Base-by-base conservation (phyloP, 192 early-diverging fungal genomes). In the Coemansia aciculifera region DNA sequence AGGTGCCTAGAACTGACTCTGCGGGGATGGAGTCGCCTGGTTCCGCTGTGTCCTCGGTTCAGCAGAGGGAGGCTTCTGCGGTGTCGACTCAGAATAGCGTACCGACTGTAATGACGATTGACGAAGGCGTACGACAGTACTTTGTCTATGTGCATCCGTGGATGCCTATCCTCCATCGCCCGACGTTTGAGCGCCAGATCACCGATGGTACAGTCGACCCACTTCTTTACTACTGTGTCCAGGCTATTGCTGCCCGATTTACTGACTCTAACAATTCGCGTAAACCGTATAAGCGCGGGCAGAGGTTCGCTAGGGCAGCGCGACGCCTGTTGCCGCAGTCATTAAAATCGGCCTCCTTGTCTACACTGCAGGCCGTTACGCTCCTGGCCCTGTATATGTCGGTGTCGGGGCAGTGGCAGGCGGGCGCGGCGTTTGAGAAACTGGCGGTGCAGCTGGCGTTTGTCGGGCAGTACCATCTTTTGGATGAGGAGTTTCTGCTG, bases 121-220 rank as follows among this genome's bases (percentile, higher is more conserved):
- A 83, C 39, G 79, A 67, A 7, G 71, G 71, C 1, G 61, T 82
- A 19, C 63, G 54, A 2, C 52, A 60, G 59, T 82, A 82, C 59
- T 82, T 82, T 68, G 36, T 65, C 5, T 82, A 74, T 19, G 80
- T 82, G 56, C 80, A 82, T 42, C 80, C 80, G 31, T 82, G 80
- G 80, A 52, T 82, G 36, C 80, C 80, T 5, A 67, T 82, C 11
- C 80, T 82, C 8, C 80, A 82, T 44, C 71, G 72, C 23, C 80
- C 75, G 37, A 77, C 80, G 23, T 82, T 82, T 63, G 80, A 82
- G 56, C 64, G 59, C 19, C 74, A 77, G 61, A 57, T 82, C 15
- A 39, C 38, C 9, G 72, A 77, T 0, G 80, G 75, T 23, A 10
- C 37, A 1, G 80, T 77, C 12, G 80, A 82, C 34, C 67, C 57